These are phyloP conservation scores for Scheffersomyces lignicola DNA, from an alignment of 1,139 yeast genomes.

Conservation along the genomic window DNA sequence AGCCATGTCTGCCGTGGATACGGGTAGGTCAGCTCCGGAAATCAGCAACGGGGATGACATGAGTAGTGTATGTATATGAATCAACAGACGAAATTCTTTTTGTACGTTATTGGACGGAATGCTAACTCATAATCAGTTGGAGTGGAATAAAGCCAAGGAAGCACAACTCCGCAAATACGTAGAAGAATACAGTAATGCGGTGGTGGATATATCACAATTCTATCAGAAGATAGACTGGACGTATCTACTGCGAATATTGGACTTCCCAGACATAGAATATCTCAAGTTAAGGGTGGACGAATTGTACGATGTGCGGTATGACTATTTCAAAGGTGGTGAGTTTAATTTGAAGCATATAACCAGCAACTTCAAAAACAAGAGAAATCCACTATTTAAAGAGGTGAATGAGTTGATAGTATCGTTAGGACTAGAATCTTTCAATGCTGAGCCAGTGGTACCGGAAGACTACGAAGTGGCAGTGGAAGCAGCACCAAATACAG, in stretches of 20 bases:
- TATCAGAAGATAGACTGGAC: slow-evolving; percentile 21
- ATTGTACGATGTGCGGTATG: slow-evolving; percentile 17
- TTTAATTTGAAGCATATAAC: slow-evolving; percentile 8
- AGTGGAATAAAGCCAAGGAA: slow-evolving; percentile 22
- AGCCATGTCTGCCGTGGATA: background rate
- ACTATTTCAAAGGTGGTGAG: slow-evolving; percentile 8
- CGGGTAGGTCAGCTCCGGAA: background rate
- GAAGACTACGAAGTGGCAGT: background rate
- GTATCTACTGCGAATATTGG: slow-evolving; percentile 13
- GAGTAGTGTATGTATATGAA: background rate
- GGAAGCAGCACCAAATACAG: slow-evolving; percentile 4
- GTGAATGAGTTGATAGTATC: slow-evolving; percentile 19
- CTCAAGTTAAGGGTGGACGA: slow-evolving; percentile 24
- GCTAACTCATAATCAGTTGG: too few species aligned
- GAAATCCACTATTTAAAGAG: slow-evolving; percentile 18
- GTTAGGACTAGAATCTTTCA: slow-evolving; percentile 16
- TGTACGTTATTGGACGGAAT: too few species aligned
- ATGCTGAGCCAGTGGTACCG: slow-evolving; percentile 6
- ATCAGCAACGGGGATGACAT: background rate
- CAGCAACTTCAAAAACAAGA: slow-evolving; percentile 18
- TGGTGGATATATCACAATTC: slow-evolving; percentile 16
- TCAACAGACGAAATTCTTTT: too few species aligned
- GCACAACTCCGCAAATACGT: slow-evolving; percentile 17
- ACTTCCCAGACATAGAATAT: slow-evolving; percentile 18
- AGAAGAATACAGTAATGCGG: slow-evolving; percentile 10